Base-by-base conservation (phyloP, 768 basidiomycete species). In the Phlebiopsis flavidoalba region DNA sequence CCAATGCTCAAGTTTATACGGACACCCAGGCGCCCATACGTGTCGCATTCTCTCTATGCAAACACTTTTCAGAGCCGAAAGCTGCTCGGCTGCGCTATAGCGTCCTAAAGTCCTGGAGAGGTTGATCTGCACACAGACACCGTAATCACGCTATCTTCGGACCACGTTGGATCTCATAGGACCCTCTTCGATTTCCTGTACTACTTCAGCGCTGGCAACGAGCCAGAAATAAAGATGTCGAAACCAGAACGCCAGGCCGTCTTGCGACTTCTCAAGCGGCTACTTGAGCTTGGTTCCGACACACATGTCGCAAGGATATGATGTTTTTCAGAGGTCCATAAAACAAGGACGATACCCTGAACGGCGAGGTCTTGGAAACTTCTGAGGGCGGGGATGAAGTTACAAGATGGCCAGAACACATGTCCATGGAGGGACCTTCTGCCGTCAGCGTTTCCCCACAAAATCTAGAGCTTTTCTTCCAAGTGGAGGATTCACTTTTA, bases 321-420 rank as follows among this genome's bases (percentile, higher is more conserved):
- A 80, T 93, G 43, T 85, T 94, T 85, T 94, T 58, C 83, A 87
- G 64, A 77, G 75, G 26, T 79, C 79, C 0, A 75, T 87, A 50
- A 78, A n/a, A 71, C 45, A 75, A 72, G 1, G 78, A 82, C 57
- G 79, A 80, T 14, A 76, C 74, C 0, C 69, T 91, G 24, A 84
- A 91, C 62, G 68, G 73, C 6, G 88, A 89, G 51, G 78, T 90
- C 37, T 70, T 93, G 49, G 90, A 91, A n/a, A 48, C 72, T 91
- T 26, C 78, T 93, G 57, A 82, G 88, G 7, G 79, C 81, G 50
- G 85, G 83, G 2, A 86, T 90, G 79, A 87, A 83, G 70, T n/a
- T n/a, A 84, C 85, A 43, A 80, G 84, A 36, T 93, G 91, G 92
- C 84, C 88, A 0, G 82, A 85, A 59, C 91, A 93, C 68, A 81